Evolutionary conservation across 208 protist genomes (phyloP).

Genomic region (Wallacemonas sp.): DNA sequence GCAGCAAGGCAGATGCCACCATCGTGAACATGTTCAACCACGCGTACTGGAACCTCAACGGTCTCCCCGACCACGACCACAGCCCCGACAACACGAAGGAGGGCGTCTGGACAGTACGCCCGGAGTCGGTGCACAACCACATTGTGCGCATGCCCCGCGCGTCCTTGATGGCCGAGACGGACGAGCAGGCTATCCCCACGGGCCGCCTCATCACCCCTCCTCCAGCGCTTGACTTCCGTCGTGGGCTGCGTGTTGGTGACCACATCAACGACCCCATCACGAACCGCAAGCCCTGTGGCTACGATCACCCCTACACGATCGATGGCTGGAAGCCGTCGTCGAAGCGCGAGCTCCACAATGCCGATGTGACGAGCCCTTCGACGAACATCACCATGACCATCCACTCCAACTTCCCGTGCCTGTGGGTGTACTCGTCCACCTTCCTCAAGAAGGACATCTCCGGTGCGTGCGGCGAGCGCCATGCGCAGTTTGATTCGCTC

Average conservation of each 20-base stretch:
- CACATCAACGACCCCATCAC: conserved; percentile 26
- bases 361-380: conserved; percentile 36
- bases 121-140: conserved; percentile 35
- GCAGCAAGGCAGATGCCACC: conserved; percentile 29
- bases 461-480: conserved; percentile 44
- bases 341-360: conserved; percentile 34
- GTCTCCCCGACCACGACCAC: conserved; percentile 23
- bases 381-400: conserved; percentile 58
- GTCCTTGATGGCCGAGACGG: conserved; percentile 27
- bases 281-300: conserved; percentile 50
- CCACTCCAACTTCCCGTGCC: conserved; percentile 51
- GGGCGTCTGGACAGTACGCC: conserved; percentile 10
- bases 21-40: conserved; percentile 64
- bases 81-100: background rate
- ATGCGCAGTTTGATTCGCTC: conserved; percentile 32
- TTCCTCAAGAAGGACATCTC: conserved; percentile 37
- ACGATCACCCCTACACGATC: conserved; percentile 50
- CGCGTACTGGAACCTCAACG: conserved; percentile 67
- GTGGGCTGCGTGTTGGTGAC: conserved; percentile 26
- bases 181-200: conserved; percentile 37
- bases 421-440: conserved; percentile 77
- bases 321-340: conserved; percentile 33
- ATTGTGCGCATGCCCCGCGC: conserved; percentile 36
- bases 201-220: conserved; percentile 30
- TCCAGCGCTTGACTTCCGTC: conserved; percentile 40